Evolutionary conservation across 257 asterid species (phyloP).

Genomic region (Nicotiana attenuata): DNA sequence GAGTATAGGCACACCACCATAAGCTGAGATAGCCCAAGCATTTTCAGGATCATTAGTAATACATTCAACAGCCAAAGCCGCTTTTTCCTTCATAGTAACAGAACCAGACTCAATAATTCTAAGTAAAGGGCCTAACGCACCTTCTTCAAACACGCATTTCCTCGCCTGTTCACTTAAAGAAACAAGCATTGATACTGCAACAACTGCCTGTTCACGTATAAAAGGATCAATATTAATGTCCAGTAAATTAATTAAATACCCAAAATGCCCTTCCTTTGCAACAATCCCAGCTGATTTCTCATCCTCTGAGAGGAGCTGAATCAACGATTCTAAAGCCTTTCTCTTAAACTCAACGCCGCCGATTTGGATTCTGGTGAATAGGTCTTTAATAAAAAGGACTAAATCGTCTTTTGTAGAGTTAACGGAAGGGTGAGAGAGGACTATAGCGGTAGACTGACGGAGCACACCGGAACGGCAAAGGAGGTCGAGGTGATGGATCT

Average conservation of each 20-base stretch:
- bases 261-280: constrained; percentile 53
- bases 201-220: constrained; percentile 58
- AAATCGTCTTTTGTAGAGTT: constrained; percentile 51
- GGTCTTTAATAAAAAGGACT: constrained; percentile 55
- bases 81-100: constrained; percentile 64
- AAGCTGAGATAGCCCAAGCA: constrained; percentile 89
- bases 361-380: constrained; percentile 83
- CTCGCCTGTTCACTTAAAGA: constrained; percentile 50
- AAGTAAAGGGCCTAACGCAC: constrained; percentile 79
- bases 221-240: constrained; percentile 40
- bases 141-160: constrained; percentile 78
- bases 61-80: constrained; percentile 71
- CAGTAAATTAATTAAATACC: constrained; percentile 50
- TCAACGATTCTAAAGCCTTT: constrained; percentile 66
- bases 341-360: constrained; percentile 77
- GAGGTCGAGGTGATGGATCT: constrained; percentile 61
- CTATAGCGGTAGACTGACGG: constrained; percentile 84
- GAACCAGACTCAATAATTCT: constrained; percentile 58
- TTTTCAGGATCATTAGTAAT: constrained; percentile 75
- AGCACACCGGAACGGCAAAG: constrained; percentile 88
- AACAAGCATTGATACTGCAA: constrained; percentile 60
- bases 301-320: constrained; percentile 53
- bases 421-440: constrained; percentile 67
- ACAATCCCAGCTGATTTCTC: constrained; percentile 54
- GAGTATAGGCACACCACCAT: constrained; percentile 67